Conservation (phyloP, 129 eudicot genomes). For the Artemisia argyi region DNA sequence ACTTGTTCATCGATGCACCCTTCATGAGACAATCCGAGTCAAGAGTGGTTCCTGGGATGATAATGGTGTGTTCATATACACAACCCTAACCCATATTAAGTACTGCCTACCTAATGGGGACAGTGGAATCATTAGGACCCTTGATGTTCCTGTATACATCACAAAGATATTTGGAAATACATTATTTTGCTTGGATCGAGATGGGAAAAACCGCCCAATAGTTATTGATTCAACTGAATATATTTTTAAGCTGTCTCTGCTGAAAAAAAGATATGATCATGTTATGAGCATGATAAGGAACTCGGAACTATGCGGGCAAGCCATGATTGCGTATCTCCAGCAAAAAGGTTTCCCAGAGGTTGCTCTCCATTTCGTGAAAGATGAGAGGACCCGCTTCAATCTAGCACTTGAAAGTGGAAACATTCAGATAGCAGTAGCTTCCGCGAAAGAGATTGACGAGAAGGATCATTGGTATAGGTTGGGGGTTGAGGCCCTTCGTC, state of each 20-base stretch:
- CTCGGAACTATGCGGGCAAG: constrained; percentile 81
- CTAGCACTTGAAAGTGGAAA: constrained; percentile 76
- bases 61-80: constrained; percentile 73
- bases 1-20: constrained; percentile 70
- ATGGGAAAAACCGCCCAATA: constrained; percentile 69
- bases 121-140: constrained; percentile 68
- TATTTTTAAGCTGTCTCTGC: constrained; percentile 54
- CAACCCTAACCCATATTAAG: constrained; percentile 70
- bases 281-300: constrained; percentile 80
- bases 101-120: constrained; percentile 83
- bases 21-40: constrained; percentile 78
- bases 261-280: constrained; percentile 66
- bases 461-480: constrained; percentile 77
- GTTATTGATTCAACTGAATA: constrained; percentile 73
- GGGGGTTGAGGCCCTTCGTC: constrained; percentile 81
- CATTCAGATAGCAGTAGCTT: constrained; percentile 71
- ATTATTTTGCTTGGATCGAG: constrained; percentile 75
- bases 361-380: constrained; percentile 78
- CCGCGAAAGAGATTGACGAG: constrained; percentile 76
- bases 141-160: constrained; percentile 66
- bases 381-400: constrained; percentile 67
- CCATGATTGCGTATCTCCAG: constrained; percentile 79
- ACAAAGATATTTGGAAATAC: constrained; percentile 70
- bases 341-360: constrained; percentile 85
- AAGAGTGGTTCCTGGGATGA: constrained; percentile 86